Evolutionary conservation across 805 yeast genomes (phyloP), one percentile per base, ranked within the genome.

Genomic region (Saturnispora mendoncae): DNA sequence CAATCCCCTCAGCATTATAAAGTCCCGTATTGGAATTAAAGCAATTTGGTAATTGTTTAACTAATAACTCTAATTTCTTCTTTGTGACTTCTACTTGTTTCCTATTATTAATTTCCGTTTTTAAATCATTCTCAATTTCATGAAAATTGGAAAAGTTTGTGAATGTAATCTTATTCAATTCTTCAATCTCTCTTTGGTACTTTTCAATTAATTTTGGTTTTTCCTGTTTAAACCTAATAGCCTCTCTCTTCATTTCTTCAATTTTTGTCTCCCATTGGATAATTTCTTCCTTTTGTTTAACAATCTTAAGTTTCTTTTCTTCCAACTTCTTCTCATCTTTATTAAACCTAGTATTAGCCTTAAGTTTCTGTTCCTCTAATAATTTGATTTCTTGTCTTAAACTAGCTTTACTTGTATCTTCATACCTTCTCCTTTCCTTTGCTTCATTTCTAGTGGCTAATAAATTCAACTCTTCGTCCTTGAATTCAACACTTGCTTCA

Each of bases 311-410:
- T 17, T 42, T 27, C 38, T 61, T 58, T 6, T 52, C 51, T 4
- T 49, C 43, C 25, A 65, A 46, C 25, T 54, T 52, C 25, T 51
- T 44, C 37, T 60, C 61, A 38, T 59, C 64, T 18, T 63, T 60
- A 0, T 62, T 46, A 12, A 62, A 60, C 44, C 66, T 58, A 33
- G 52, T 42, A 33, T 61, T 67, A 5, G 65, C 52, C 25, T 58
- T 55, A 42, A 66, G 54, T 46, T 66, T 61, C 3, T 65, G 55
- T 38, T 66, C 71, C 47, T 68, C 73, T 15, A 67, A 44, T 48
- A 60, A 58, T 37, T 66, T 64, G 32, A 65, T 64, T 42, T 68
- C 72, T 34, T 61, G 62, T 34, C 65, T 61, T 40, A 65, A 51
- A 41, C 64, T 58, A 19, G 64, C 53, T 43, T 71, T 57, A 49